Conservation (phyloP, 1,284 basidiomycete genomes). For the Rhodofomes roseus region DNA sequence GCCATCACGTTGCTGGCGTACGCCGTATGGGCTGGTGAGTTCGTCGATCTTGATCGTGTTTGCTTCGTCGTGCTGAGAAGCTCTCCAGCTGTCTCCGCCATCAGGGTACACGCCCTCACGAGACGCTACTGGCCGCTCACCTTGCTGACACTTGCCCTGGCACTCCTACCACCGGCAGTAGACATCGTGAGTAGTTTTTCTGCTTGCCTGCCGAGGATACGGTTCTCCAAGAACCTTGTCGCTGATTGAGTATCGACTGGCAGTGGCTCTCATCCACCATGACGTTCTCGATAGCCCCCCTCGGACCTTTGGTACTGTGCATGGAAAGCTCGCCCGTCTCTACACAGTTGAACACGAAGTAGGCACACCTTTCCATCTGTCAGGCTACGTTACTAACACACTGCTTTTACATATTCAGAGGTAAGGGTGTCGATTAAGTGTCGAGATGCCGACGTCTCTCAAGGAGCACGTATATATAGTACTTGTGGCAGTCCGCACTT, state of each 20-base stretch:
- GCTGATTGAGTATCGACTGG: background rate
- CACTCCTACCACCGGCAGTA: background rate
- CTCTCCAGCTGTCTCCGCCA: background rate
- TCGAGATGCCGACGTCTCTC: background rate
- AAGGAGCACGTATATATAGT: background rate
- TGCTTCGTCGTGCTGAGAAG: background rate
- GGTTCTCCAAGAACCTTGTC: background rate
- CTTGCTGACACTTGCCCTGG: background rate
- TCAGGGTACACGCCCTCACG: background rate
- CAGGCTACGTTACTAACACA: background rate
- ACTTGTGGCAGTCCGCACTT: background rate
- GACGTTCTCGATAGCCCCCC: background rate
- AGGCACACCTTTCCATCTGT: background rate
- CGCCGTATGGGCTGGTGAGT: background rate
- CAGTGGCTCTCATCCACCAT: background rate
- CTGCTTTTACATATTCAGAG: background rate
- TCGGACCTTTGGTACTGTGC: background rate
- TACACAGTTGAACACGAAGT: background rate
- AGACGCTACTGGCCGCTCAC: background rate
- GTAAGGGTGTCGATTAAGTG: background rate
- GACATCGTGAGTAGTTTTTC: background rate
- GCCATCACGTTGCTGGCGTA: background rate
- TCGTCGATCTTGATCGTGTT: background rate
- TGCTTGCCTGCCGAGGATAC: background rate
- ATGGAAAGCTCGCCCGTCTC: background rate